Percentiles rank a stretch among this genome's conserved stretches.
These are phyloP conservation scores for Umbellularia californica DNA, from an alignment of 164 flowering plant genomes.

Conservation along the genomic window DNA sequence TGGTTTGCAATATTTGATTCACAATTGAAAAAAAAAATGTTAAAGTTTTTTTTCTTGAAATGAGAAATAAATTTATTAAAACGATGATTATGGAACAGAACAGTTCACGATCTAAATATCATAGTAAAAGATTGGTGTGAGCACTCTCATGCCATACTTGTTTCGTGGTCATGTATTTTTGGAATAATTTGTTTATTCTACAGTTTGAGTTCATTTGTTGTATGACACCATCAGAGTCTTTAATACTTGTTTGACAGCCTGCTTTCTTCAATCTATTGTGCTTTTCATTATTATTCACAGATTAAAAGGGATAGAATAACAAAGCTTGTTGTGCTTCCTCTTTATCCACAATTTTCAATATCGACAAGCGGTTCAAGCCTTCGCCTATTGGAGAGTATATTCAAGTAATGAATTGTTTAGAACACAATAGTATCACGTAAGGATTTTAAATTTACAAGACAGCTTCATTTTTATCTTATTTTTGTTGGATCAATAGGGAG, in stretches of 20 bases:
- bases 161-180: too few relatives aligned
- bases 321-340: constrained; percentile 97
- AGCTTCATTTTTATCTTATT: constrained; percentile 8
- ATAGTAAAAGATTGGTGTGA: too few relatives aligned
- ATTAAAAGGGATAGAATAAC: constrained; percentile 83
- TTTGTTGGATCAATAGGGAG: constrained; percentile 50
- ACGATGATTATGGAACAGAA: too few relatives aligned
- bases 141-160: too few relatives aligned
- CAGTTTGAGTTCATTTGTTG: neutral
- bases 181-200: neutral
- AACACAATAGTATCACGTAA: constrained; percentile 1
- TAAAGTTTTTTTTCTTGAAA: too few relatives aligned
- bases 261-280: neutral
- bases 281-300: constrained; percentile 28
- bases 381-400: constrained; percentile 87
- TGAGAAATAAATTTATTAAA: too few relatives aligned
- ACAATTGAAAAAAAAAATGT: too few relatives aligned
- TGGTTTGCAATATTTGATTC: too few relatives aligned
- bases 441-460: neutral
- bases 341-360: constrained; percentile 97
- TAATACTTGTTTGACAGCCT: too few relatives aligned
- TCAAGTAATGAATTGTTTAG: constrained; percentile 45
- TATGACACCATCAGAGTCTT: neutral
- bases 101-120: too few relatives aligned
- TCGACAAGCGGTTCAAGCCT: constrained; percentile 99